phyloP scores from a whole-genome alignment of 805 yeast genomes.

The Naumovozyma dairenensis region DNA sequence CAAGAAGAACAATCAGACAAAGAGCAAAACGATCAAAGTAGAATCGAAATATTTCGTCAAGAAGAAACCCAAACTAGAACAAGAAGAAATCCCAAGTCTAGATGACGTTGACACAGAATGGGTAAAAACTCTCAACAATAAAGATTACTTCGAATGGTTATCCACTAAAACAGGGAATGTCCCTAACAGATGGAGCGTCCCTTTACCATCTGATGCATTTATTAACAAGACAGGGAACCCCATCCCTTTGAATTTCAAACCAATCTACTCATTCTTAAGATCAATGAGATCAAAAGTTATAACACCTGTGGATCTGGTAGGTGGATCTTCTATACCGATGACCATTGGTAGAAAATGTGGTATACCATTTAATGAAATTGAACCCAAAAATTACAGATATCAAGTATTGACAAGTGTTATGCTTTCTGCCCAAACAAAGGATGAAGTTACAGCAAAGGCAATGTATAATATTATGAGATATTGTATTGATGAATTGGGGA shows the following conservation, averaged over 20 bases:
- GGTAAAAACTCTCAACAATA: slow-evolving; percentile 21
- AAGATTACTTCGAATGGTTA: slow-evolving; percentile 22
- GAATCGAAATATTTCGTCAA: slow-evolving; percentile 6
- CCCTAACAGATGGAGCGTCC: slow-evolving; percentile 15
- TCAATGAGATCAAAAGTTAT: slow-evolving; percentile 52
- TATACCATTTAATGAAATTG: slow-evolving; percentile 16
- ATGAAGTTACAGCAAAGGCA: slow-evolving; percentile 70
- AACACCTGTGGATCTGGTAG: slow-evolving; percentile 88
- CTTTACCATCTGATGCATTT: slow-evolving; percentile 10
- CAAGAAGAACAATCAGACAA: too few species aligned
- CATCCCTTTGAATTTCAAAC: slow-evolving; percentile 41
- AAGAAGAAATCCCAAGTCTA: neutral
- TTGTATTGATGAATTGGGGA: slow-evolving; percentile 32
- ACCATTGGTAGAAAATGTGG: slow-evolving; percentile 27
- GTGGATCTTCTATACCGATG: slow-evolving; percentile 57
- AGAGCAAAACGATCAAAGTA: too few species aligned
- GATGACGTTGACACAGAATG: slow-evolving; percentile 16
- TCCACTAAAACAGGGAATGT: slow-evolving; percentile 19
- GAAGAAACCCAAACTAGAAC: slow-evolving; percentile 3
- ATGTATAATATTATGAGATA: slow-evolving; percentile 49
- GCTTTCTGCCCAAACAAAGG: slow-evolving; percentile 89
- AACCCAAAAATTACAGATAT: slow-evolving; percentile 41
- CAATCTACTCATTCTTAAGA: slow-evolving; percentile 50
- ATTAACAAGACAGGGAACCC: slow-evolving; percentile 5
- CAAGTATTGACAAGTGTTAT: slow-evolving; percentile 72